Evolutionary conservation across 306 rosid genomes (phyloP).

Genomic region (Dalbergia cochinchinensis): DNA sequence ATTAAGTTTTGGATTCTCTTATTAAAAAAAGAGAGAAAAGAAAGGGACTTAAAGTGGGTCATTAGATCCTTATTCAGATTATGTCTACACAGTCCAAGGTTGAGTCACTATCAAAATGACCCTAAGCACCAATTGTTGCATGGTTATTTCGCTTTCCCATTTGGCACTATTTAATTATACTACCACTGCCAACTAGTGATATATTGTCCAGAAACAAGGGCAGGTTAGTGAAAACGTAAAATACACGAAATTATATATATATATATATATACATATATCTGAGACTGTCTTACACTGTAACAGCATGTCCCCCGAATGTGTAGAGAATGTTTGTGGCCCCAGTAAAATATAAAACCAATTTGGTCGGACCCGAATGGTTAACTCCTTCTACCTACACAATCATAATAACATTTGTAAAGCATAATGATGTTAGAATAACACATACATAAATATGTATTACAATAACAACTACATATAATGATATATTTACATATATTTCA

Average conservation of each 20-base stretch:
- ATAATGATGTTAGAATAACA: no score
- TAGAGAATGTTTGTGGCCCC: slow-evolving; percentile 99
- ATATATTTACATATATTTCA: no score
- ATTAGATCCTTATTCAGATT: slow-evolving; percentile 53
- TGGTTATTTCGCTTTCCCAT: slow-evolving; percentile 39
- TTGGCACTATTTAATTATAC: slow-evolving; percentile 16
- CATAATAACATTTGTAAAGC: slow-evolving; percentile 6
- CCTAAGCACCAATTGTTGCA: slow-evolving; percentile 34
- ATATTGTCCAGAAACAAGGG: slow-evolving; percentile 20
- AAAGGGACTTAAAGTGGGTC: slow-evolving; percentile 34
- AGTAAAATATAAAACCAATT: slow-evolving; percentile 89
- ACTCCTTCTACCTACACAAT: slow-evolving; percentile 81
- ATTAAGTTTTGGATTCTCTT: background rate
- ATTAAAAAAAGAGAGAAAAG: background rate
- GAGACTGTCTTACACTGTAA: slow-evolving; percentile 90
- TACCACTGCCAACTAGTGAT: background rate
- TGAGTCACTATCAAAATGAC: slow-evolving; percentile 62
- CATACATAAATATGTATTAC: no score
- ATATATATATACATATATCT: background rate
- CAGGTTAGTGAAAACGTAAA: slow-evolving; percentile 43
- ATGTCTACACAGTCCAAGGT: slow-evolving; percentile 50
- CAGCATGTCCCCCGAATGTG: slow-evolving; percentile 99
- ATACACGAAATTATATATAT: slow-evolving; percentile 26
- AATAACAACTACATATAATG: no score
- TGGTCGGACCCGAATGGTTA: slow-evolving; percentile 90